Percentiles rank a stretch among this genome's conserved stretches.
phyloP scores from a whole-genome alignment of 2,329 filamentous ascomycete species.

The Xylariales sp. region DNA sequence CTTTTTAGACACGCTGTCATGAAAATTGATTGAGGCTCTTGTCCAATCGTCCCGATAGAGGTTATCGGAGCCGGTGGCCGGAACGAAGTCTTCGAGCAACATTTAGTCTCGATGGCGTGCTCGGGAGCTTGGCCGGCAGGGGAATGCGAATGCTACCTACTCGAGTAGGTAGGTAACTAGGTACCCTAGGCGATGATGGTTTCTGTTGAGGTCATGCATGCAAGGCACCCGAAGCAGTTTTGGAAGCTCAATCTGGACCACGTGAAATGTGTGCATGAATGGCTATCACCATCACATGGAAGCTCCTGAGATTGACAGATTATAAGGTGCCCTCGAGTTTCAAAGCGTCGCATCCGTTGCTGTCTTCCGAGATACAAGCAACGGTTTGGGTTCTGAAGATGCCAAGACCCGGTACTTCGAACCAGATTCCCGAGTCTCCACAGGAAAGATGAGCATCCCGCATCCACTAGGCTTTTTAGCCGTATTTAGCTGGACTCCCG shows the following conservation, averaged over 20 bases:
- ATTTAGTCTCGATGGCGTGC: slow-evolving; percentile 29
- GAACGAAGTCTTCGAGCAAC: slow-evolving; percentile 8
- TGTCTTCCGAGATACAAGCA: slow-evolving; percentile 1
- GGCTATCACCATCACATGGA: slow-evolving; percentile 5
- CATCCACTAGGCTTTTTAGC: background rate
- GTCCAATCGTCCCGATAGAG: slow-evolving; percentile 3
- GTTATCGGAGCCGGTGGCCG: slow-evolving; percentile 5
- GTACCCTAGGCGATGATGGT: slow-evolving; percentile 5
- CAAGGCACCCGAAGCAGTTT: background rate
- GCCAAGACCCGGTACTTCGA: too few species aligned
- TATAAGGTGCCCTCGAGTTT: background rate
- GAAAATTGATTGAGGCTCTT: background rate
- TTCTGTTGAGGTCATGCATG: background rate
- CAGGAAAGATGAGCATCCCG: background rate
- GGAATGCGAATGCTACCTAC: slow-evolving; percentile 5
- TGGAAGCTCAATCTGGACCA: slow-evolving; percentile 1
- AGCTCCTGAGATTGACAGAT: slow-evolving; percentile 1
- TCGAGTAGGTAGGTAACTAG: slow-evolving; percentile 8
- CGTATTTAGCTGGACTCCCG: slow-evolving; percentile 3
- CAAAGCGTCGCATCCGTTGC: too few species aligned
- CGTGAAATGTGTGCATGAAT: slow-evolving; percentile 8
- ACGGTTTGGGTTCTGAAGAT: too few species aligned
- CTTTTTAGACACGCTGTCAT: slow-evolving; percentile 1
- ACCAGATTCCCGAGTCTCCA: background rate
- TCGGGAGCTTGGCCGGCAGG: slow-evolving; percentile 17